Evolutionary conservation across 495 filamentous ascomycete genomes (phyloP), one percentile per base, ranked within the genome.

Genomic region (Hypoxylon fragiforme): DNA sequence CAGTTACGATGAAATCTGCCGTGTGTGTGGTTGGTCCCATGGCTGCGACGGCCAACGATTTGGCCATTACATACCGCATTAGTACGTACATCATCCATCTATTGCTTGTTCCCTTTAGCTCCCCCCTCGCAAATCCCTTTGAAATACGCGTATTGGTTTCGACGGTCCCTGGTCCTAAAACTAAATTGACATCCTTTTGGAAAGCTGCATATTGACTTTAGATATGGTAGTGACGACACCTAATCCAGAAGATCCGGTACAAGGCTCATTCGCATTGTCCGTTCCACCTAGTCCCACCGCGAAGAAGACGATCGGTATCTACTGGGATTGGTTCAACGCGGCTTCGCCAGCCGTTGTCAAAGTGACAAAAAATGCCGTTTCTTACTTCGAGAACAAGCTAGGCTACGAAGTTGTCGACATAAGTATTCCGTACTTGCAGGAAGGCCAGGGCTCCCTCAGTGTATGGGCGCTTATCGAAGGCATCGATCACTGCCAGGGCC

Each of bases 11-110:
- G 53, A 85, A 81, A 18, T 78, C 80, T 3, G 83, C 80, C 13
- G 80, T 87, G 9, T 83, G 78, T 49, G 88, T 92, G 2, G 63
- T 80, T 19, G 92, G 92, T 0, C 92, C 92, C 11, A 79, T 97
- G 61, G 85, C 89, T 1, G 70, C 81, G 16, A 92, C 78, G 42
- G 90, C 89, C 63, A 76, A 83, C 18, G 92, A 96, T 62, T 80
- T 97, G n/a, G 83, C 87, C 50, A 79, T 91, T 37, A 85, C 88
- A 7, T 97, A 95, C 67, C 81, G 86, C 18, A 65, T 87, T 60
- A 74, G 58, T 62, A 14, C 56, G 58, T 53, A 37, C 37, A 26
- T 22, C 9, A 12, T 19, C 11, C 2, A 1, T 36, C 42, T 8
- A 26, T 32, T 40, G 2, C 9, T 13, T 7, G 7, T 4, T 28